Evolutionary conservation across 2,329 filamentous ascomycete genomes (phyloP), one percentile per base, ranked within the genome.

Genomic region (Trichophyton verrucosum): DNA sequence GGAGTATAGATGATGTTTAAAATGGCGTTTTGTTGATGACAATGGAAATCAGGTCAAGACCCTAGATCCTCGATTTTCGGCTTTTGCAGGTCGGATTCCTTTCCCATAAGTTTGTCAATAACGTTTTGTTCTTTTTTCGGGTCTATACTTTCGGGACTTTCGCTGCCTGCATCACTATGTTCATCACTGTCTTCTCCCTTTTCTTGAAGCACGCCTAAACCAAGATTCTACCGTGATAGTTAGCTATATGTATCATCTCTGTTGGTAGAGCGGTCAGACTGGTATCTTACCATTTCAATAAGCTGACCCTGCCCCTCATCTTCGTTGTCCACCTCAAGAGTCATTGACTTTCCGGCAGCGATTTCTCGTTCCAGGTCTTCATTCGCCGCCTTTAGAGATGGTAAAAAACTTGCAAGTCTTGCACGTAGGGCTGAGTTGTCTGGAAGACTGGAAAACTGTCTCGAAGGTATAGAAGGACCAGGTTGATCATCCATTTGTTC

Each of bases 171-270:
- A 60, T 60, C 60, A 58, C 63, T 60, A 7, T 60, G 42, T 57
- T 58, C 60, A 36, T 59, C 51, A 11, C 64, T 65, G 24, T 62
- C 65, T 11, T 65, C 66, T 15, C 62, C 65, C 3, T 69, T 67
- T 62, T 77, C 75, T 66, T 76, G 73, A 20, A 78, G 65, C 4
- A 78, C 76, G 8, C 76, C 76, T 9, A 78, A 65, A 4, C 75
- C 75, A 55, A 78, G 68, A 61, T 78, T 73, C 74, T 76, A 46
- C 42, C 58, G 56, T 24, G 24, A 57, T 3, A 17, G 36, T 64
- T 58, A 65, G 60, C 53, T 46, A 27, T 60, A 20, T 1, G 17
- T 40, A 62, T 44, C n/a, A 44, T 5, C 15, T 44, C 40, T 44
- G n/a, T 17, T n/a, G 6, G 40, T 6, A 27, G 24, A 27, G 24